Evolutionary conservation across 2,329 filamentous ascomycete genomes (phyloP).

Genomic region (Trichoderma endophyticum): DNA sequence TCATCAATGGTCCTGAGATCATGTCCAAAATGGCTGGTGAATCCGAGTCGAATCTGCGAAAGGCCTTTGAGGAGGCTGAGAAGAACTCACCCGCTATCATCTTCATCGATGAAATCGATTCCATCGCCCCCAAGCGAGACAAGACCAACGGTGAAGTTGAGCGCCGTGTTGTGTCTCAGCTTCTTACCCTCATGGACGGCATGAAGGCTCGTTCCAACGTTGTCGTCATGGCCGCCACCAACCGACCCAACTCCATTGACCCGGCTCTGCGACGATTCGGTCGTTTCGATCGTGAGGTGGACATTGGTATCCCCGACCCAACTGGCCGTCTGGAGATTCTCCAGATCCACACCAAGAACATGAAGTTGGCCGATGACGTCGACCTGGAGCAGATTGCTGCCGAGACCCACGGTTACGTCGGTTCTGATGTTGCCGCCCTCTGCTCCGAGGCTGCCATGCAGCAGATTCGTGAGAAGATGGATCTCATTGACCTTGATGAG

Average conservation of each 20-base stretch:
- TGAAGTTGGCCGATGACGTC: slow-evolving; percentile 97
- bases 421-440: slow-evolving; percentile 95
- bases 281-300: slow-evolving; percentile 97
- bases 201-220: slow-evolving; percentile 99
- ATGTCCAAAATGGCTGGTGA: slow-evolving; percentile 99
- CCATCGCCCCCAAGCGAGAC: slow-evolving; percentile 98
- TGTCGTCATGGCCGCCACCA: slow-evolving; percentile 98
- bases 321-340: slow-evolving; percentile 98
- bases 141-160: slow-evolving; percentile 99
- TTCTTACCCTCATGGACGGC: slow-evolving; percentile 97
- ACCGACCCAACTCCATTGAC: slow-evolving; percentile 98
- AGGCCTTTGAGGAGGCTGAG: slow-evolving; percentile 99
- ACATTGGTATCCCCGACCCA: slow-evolving; percentile 96
- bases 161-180: slow-evolving; percentile 95
- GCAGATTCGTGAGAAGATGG: slow-evolving; percentile 99
- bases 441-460: slow-evolving; percentile 99
- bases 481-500: slow-evolving; percentile 96
- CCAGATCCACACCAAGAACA: slow-evolving; percentile 99
- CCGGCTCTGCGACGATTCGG: slow-evolving; percentile 96
- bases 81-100: slow-evolving; percentile 99
- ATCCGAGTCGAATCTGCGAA: slow-evolving; percentile 95
- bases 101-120: slow-evolving; percentile 99
- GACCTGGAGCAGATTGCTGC: slow-evolving; percentile 95
- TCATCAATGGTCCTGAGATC: slow-evolving; percentile 99
- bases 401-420: slow-evolving; percentile 98